Evolutionary conservation across 208 protist species (phyloP).

Genomic region (Leishmania braziliensis): DNA sequence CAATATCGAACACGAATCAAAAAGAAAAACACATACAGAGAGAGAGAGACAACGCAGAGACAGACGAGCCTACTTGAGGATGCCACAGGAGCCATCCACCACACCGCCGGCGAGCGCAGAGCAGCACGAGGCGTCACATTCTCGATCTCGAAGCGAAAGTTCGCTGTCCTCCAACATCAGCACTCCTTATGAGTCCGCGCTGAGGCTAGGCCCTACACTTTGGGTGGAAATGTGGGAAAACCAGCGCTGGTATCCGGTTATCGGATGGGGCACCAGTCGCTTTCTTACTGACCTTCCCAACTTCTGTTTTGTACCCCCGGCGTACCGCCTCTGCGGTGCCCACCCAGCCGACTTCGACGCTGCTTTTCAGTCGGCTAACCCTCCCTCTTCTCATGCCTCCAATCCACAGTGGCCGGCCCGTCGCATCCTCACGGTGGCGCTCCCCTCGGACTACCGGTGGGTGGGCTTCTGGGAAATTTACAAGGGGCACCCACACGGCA

Average conservation of each 20-base stretch:
- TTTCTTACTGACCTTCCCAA: conserved; percentile 47
- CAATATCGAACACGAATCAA: neutral
- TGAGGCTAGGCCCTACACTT: conserved; percentile 36
- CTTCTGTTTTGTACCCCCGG: conserved; percentile 39
- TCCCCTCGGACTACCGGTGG: conserved; percentile 55
- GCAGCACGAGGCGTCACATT: neutral
- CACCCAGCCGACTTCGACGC: conserved; percentile 27
- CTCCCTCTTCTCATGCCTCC: neutral
- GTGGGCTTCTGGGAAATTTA: conserved; percentile 53
- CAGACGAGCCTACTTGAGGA: neutral
- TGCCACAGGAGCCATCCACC: conserved; percentile 1
- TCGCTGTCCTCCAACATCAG: conserved; percentile 46
- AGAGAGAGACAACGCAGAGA: neutral
- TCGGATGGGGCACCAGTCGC: conserved; percentile 60
- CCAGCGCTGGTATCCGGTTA: conserved; percentile 71
- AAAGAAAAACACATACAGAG: neutral
- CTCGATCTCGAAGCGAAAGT: conserved; percentile 39
- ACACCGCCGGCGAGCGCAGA: neutral
- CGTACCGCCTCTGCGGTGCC: conserved; percentile 16
- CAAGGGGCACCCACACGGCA: conserved; percentile 42
- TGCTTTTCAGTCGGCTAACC: conserved; percentile 15
- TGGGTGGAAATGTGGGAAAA: conserved; percentile 55
- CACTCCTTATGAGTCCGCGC: conserved; percentile 20
- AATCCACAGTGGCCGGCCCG: conserved; percentile 20
- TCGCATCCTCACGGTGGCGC: conserved; percentile 16